These are phyloP conservation scores for Trametes meyenii DNA, from an alignment of 768 basidiomycete species.

Conservation along the genomic window DNA sequence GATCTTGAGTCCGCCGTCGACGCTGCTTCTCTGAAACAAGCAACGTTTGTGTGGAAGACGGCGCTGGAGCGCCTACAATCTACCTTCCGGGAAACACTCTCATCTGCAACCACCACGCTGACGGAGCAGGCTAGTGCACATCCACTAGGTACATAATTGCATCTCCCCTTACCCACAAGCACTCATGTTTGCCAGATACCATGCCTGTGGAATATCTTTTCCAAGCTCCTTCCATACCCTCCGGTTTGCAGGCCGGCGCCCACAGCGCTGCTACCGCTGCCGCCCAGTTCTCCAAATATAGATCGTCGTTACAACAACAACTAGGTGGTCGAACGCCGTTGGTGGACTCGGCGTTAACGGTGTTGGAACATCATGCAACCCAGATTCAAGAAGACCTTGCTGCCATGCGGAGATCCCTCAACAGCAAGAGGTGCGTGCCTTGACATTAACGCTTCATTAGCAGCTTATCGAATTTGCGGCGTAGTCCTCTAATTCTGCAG, in stretches of 20 bases:
- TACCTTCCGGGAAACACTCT: slow-evolving; percentile 50
- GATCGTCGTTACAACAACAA: slow-evolving; percentile 59
- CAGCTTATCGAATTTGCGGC: slow-evolving; percentile 34
- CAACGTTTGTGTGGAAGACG: slow-evolving; percentile 60
- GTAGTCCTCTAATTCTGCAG: slow-evolving; percentile 38
- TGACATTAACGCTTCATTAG: not conserved
- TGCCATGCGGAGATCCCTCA: slow-evolving; percentile 45
- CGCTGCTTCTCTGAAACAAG: slow-evolving; percentile 53
- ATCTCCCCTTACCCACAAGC: slow-evolving; percentile 22
- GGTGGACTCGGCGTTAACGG: slow-evolving; percentile 58
- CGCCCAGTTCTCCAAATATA: slow-evolving; percentile 63
- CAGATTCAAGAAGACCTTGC: slow-evolving; percentile 63
- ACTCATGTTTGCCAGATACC: slow-evolving; percentile 40
- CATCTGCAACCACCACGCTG: slow-evolving; percentile 41
- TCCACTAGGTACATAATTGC: slow-evolving; percentile 27
- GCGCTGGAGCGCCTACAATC: slow-evolving; percentile 47
- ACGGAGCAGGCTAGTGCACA: slow-evolving; percentile 29
- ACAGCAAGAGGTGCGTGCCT: slow-evolving; percentile 46
- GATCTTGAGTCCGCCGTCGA: slow-evolving; percentile 53
- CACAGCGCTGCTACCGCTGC: slow-evolving; percentile 38
- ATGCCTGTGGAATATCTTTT: slow-evolving; percentile 62
- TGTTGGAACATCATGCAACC: slow-evolving; percentile 61
- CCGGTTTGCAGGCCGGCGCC: slow-evolving; percentile 43
- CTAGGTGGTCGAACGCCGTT: slow-evolving; percentile 65
- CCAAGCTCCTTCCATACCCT: slow-evolving; percentile 47